A percentile compares a stretch with the other conserved stretches of the same genome.
Conservation (phyloP, 73 alveolate species). For the Effrenium voratum region DNA sequence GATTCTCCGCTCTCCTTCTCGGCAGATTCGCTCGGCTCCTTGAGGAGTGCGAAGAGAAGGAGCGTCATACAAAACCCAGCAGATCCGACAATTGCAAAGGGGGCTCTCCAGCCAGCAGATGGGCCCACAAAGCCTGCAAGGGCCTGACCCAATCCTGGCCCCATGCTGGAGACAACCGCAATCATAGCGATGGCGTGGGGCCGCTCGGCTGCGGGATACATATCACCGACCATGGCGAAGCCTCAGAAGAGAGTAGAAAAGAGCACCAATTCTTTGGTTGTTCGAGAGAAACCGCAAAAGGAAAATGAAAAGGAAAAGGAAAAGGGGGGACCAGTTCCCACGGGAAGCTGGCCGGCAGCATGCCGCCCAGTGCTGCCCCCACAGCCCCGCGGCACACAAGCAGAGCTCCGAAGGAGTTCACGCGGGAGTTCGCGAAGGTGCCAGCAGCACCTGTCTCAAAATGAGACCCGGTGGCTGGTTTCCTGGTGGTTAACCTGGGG, state of each 20-base stretch:
- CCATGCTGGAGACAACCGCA: slow-evolving; percentile 33
- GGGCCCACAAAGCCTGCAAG: slow-evolving; percentile 63
- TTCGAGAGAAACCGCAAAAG: no score
- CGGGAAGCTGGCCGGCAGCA: slow-evolving; percentile 79
- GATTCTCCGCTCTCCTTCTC: slow-evolving; percentile 1
- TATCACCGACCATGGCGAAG: not conserved
- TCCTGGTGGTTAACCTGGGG: no score
- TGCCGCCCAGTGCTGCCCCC: slow-evolving; percentile 91
- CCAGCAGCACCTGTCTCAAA: slow-evolving; percentile 27
- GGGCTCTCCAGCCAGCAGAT: slow-evolving; percentile 79
- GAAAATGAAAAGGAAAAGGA: no score
- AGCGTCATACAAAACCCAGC: slow-evolving; percentile 23
- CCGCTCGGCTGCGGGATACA: slow-evolving; percentile 84
- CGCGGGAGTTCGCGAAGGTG: slow-evolving; percentile 61
- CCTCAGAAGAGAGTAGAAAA: no score
- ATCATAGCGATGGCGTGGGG: slow-evolving; percentile 88
- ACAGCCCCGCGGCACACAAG: slow-evolving; percentile 88
- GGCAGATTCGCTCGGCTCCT: slow-evolving; percentile 29
- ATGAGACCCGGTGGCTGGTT: no score
- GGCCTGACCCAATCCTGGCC: slow-evolving; percentile 72
- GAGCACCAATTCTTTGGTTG: no score
- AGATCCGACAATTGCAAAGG: slow-evolving; percentile 72
- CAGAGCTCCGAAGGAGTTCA: slow-evolving; percentile 14
- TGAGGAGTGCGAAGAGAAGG: slow-evolving; percentile 56
- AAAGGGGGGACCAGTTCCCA: no score